Conservation (phyloP, 306 rosid species). For the Prinsepia uniflora region DNA sequence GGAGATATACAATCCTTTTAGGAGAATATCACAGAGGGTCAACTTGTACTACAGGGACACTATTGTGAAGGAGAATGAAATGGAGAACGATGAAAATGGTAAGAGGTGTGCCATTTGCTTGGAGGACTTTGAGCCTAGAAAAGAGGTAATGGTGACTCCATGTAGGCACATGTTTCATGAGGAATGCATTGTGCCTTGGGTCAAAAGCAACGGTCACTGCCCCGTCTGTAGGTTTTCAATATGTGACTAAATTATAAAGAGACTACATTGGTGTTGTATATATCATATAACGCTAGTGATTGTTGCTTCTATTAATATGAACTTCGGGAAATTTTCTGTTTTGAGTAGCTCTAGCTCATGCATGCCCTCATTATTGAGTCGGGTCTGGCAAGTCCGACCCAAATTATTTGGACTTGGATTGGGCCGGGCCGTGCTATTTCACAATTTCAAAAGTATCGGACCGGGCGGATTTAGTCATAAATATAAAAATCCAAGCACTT, state of each 20-base stretch:
- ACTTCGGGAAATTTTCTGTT: not conserved
- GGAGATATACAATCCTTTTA: conserved; percentile 48
- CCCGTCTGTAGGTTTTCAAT: conserved; percentile 67
- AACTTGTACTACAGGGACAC: conserved; percentile 51
- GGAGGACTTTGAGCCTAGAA: conserved; percentile 62
- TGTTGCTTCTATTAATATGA: too few relatives aligned
- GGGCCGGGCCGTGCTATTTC: too few relatives aligned
- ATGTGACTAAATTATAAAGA: conserved; percentile 14
- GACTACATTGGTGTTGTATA: too few relatives aligned
- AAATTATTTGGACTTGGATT: too few relatives aligned
- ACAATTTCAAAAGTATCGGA: too few relatives aligned
- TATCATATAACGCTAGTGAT: not conserved
- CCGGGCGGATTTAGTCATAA: too few relatives aligned
- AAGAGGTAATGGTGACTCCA: conserved; percentile 70
- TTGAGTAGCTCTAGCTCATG: too few relatives aligned
- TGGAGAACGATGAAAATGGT: conserved; percentile 41
- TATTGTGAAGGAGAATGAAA: conserved; percentile 20
- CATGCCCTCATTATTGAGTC: too few relatives aligned
- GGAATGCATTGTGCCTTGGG: conserved; percentile 80
- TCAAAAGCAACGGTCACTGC: conserved; percentile 59
- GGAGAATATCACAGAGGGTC: conserved; percentile 28
- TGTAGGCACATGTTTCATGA: conserved; percentile 90
- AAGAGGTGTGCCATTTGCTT: conserved; percentile 66
- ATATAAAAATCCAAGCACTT: too few relatives aligned
- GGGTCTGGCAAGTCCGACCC: too few relatives aligned